Base-by-base conservation (phyloP, 1,284 basidiomycete species). In the Coniophora puteana region DNA sequence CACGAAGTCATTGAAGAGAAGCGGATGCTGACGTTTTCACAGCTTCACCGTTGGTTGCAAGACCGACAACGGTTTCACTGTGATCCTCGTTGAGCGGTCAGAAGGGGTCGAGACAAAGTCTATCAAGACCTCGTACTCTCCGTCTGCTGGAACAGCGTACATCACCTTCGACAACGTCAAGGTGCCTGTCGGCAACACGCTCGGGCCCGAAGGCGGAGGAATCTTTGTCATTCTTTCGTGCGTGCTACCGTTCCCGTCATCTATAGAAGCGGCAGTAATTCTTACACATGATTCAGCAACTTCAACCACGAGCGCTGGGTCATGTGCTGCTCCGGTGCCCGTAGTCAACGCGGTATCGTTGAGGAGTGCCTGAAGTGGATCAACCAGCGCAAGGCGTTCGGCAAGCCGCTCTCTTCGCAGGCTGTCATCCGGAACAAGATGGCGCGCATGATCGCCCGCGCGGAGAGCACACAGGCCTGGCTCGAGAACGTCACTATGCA, bases 401-500 rank as follows among this genome's bases (percentile, higher is more conserved):
- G 82, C 33, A 83, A 80, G 59, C 82, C 85, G 2, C 70, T 89
- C 25, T 74, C 78, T 48, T 69, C 75, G 14, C 85, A 87, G 55
- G 70, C 86, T 3, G 83, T 89, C 46, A 79, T 89, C 51, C 75
- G 86, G 27, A 67, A 73, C 44, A 88, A 85, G 71, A 62, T 89
- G 36, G 85, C 83, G 0, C 59, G 61, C 25, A 84, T 88, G 81
- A 83, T 89, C 45, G 75, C 82, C 21, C 80, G 84, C 13, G 31
- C 53, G 4, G 59, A 63, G 63, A 72, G 78, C 0, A 71, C 74
- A 11, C 93, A 96, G 58, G 79, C 76, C 35, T 96, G 92, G 91
- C 68, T 95, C 20, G 93, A 97, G 67, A 86, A 80, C 56, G 69
- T 95, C 47, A 94, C 92, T 0, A 82, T 85, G 61, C 93, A 95